Conservation (phyloP, 208 protist genomes). For the Trypanosoma vivax region DNA sequence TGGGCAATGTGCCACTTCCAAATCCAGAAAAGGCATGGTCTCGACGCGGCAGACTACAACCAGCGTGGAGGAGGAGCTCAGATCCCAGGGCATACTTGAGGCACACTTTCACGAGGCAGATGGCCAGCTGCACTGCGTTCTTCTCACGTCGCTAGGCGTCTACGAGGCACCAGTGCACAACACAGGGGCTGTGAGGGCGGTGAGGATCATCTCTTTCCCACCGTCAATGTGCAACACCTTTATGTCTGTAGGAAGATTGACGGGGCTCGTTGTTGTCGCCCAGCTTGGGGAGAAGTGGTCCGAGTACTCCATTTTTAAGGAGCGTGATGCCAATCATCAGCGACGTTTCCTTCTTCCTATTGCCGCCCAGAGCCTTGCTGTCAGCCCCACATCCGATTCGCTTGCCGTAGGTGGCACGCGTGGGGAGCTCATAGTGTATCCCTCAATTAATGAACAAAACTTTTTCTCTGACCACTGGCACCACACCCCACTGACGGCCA, state of each 20-base stretch:
- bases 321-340: constrained; percentile 1
- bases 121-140: constrained; percentile 51
- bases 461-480: constrained; percentile 88
- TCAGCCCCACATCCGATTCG: constrained; percentile 31
- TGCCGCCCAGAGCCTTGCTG: constrained; percentile 47
- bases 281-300: constrained; percentile 41
- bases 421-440: constrained; percentile 70
- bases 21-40: constrained; percentile 18
- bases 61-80: not conserved
- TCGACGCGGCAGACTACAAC: not conserved
- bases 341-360: constrained; percentile 27
- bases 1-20: not conserved
- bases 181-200: constrained; percentile 9
- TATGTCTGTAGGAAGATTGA: constrained; percentile 40
- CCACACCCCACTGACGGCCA: constrained; percentile 70
- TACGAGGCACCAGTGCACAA: constrained; percentile 38
- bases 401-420: constrained; percentile 69
- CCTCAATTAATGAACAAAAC: constrained; percentile 41
- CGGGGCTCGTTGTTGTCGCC: constrained; percentile 60
- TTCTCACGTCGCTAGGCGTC: constrained; percentile 42
- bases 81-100: constrained; percentile 11
- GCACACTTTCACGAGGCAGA: constrained; percentile 22
- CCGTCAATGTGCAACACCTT: constrained; percentile 13
- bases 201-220: constrained; percentile 34
- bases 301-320: constrained; percentile 27